Conservation (phyloP, 2,329 filamentous ascomycete species). For the Botrytis squamosa region DNA sequence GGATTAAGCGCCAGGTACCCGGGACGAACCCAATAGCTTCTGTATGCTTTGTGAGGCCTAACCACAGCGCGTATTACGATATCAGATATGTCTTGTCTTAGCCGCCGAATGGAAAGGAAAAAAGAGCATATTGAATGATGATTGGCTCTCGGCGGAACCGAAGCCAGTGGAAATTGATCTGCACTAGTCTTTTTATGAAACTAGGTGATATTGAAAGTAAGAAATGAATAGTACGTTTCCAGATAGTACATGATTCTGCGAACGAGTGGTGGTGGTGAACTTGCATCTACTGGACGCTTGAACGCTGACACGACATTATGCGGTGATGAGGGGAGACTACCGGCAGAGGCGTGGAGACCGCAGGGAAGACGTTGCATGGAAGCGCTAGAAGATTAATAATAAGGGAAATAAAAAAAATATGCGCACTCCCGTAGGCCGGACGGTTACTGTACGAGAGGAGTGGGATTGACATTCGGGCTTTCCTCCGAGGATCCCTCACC, state of each 20-base stretch:
- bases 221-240: conserved; percentile 10
- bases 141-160: conserved; percentile 9
- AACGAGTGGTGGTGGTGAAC: conserved; percentile 18
- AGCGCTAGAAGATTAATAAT: conserved; percentile 21
- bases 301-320: conserved; percentile 20
- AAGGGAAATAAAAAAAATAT: conserved; percentile 13
- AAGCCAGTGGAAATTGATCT: not conserved
- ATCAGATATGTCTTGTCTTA: not conserved
- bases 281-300: conserved; percentile 9
- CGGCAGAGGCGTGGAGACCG: conserved; percentile 15
- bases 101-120: conserved; percentile 11
- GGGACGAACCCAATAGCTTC: not conserved
- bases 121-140: not conserved
- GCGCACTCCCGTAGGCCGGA: conserved; percentile 1
- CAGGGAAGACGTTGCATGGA: conserved; percentile 15
- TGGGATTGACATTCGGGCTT: conserved; percentile 3
- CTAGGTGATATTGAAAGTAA: not conserved
- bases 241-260: conserved; percentile 12
- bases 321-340: conserved; percentile 17
- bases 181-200: not conserved
- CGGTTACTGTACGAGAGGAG: conserved; percentile 5
- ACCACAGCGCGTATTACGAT: conserved; percentile 11
- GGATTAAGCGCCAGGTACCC: conserved; percentile 21
- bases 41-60: conserved; percentile 6
- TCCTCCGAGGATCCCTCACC: conserved; percentile 8